Evolutionary conservation across 768 basidiomycete genomes (phyloP), one percentile per base, ranked within the genome.

Genomic region (Hysterangium stoloniferum): DNA sequence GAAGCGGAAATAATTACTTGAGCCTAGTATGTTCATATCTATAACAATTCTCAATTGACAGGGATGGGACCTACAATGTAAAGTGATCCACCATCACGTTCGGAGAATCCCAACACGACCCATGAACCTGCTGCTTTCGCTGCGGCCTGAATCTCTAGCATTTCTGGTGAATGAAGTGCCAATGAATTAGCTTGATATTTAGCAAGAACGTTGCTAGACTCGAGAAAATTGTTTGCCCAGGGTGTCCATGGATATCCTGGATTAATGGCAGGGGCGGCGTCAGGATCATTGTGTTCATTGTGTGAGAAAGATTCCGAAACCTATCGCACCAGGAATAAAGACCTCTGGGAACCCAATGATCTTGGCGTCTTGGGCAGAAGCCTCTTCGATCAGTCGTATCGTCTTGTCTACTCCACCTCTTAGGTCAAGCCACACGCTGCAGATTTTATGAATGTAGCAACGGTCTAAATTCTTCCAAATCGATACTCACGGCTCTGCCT

Each of bases 341-440:
- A 36, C 34, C 17, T 50, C 48, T 0, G 48, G 38, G 24, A 50
- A 50, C 6, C 24, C 48, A 27, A 50, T 28, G 33, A 50, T 36
- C 20, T 31, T 50, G 37, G 48, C 48, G 12, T 38, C 48, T 20
- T 41, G 20, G 20, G 15, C 27, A 20, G 48, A 20, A 19, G 48
- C 48, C 27, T 50, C 48, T 8, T 6, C 25, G 24, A 50, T 50
- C 35, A 50, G n/a, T 6, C 25, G 17, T 35, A 36, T 27, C 12
- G 48, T 50, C 37, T 50, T 41, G 34, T 50, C 36, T 12, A 50
- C 48, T 9, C 24, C 37, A 31, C 48, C 36, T 15, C 24, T 20
- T n/a, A 40, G 48, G 48, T 50, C 48, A n/a, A 50, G 24, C 48
- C 48, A 50, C 24, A 42, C 41, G 6, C 41, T 42, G 41, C 15